These are phyloP conservation scores for Boletus eberwhitei DNA, from an alignment of 768 basidiomycete genomes.

Conservation along the genomic window DNA sequence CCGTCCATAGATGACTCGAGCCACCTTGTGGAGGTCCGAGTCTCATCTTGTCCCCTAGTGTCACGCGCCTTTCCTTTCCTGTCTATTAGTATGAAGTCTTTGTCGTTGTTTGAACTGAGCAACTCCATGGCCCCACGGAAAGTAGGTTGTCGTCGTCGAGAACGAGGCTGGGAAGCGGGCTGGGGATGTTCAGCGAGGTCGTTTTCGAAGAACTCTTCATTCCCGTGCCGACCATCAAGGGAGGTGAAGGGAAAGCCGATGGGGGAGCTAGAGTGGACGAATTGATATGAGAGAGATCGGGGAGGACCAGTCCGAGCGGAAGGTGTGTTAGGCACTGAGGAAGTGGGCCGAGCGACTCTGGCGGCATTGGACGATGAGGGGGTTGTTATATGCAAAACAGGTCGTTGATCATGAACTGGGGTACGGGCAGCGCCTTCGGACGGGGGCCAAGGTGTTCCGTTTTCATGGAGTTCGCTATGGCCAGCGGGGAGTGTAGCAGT, in stretches of 20 bases:
- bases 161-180: slow-evolving; percentile 29
- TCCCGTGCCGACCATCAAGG: slow-evolving; percentile 27
- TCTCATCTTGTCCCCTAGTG: slow-evolving; percentile 44
- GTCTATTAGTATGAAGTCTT: slow-evolving; percentile 36
- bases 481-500: neutral
- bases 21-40: slow-evolving; percentile 55
- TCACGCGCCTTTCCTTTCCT: slow-evolving; percentile 55
- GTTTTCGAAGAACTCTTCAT: slow-evolving; percentile 27
- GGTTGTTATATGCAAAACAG: slow-evolving; percentile 14
- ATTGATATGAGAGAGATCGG: slow-evolving; percentile 65
- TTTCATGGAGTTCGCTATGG: neutral
- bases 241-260: slow-evolving; percentile 27
- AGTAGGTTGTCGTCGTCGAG: slow-evolving; percentile 33
- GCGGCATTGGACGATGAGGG: slow-evolving; percentile 1
- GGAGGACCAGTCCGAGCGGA: slow-evolving; percentile 71
- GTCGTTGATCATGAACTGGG: slow-evolving; percentile 8
- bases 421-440: neutral
- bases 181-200: slow-evolving; percentile 34
- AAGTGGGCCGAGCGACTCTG: slow-evolving; percentile 4
- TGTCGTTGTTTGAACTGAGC: slow-evolving; percentile 28
- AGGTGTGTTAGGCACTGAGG: slow-evolving; percentile 41
- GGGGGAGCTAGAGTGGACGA: slow-evolving; percentile 47
- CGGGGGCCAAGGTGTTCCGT: neutral
- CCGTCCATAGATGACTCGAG: slow-evolving; percentile 53
- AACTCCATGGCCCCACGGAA: slow-evolving; percentile 67